These are phyloP conservation scores for Castanea crenata DNA, from an alignment of 306 rosid species.

Conservation along the genomic window DNA sequence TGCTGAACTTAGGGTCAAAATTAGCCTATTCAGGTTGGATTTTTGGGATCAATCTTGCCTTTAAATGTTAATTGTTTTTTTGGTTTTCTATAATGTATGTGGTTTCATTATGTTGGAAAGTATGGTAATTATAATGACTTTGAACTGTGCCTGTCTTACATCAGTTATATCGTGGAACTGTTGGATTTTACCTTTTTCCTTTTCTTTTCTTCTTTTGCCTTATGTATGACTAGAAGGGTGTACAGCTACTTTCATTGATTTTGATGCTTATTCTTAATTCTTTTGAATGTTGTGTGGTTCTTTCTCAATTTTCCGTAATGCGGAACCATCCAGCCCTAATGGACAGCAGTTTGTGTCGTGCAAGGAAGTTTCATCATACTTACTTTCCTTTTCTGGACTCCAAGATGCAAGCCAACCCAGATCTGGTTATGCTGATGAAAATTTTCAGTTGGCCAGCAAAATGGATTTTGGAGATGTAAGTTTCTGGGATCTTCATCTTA, in stretches of 20 bases:
- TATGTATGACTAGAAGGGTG: neutral
- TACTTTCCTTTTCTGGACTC: slow-evolving; percentile 41
- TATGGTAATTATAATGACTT: neutral
- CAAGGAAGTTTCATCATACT: slow-evolving; percentile 65
- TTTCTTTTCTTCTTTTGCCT: neutral
- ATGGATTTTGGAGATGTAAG: slow-evolving; percentile 54
- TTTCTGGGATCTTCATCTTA: slow-evolving; percentile 4
- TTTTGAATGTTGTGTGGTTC: slow-evolving; percentile 23
- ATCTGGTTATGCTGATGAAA: slow-evolving; percentile 36
- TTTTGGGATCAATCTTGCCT: neutral
- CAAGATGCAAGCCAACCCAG: slow-evolving; percentile 32
- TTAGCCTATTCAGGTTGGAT: neutral
- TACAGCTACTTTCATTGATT: slow-evolving; percentile 7
- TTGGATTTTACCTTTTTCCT: neutral
- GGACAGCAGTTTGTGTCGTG: slow-evolving; percentile 70
- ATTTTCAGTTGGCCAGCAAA: slow-evolving; percentile 32
- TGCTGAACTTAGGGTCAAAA: neutral
- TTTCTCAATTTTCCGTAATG: slow-evolving; percentile 35
- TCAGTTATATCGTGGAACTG: neutral
- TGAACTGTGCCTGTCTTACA: neutral
- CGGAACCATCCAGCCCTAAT: slow-evolving; percentile 66
- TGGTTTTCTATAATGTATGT: neutral
- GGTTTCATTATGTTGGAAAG: neutral
- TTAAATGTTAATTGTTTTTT: neutral
- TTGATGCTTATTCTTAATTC: slow-evolving; percentile 19